Base-by-base conservation (phyloP, 2,329 filamentous ascomycete genomes). In the Atkinsonella hypoxylon region DNA sequence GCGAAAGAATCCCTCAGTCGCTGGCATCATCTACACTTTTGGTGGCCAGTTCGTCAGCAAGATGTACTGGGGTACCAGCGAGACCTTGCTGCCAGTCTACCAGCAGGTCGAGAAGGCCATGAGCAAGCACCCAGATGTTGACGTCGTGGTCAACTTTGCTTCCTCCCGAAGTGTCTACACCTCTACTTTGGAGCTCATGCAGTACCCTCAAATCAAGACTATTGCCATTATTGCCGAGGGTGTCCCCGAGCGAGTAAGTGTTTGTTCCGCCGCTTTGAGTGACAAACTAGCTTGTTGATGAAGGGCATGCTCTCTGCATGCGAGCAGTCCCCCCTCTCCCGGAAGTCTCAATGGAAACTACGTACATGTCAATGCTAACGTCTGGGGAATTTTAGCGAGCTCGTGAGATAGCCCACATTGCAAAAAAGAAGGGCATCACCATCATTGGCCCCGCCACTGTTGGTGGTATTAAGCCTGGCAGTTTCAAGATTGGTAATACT, bases 61-160 rank as follows among this genome's bases (percentile, higher is more conserved):
- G 85, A 97, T 98, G 93, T 98, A 98, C 87, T 98, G 93, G 93
- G 93, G 93, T 67, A 98, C 93, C 67, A 96, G 89, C 76, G 93
- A 98, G 80, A 98, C 93, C 56, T 84, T 98, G 59, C 82, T 98
- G 62, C 93, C 93, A 57, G 93, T 98, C 69, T 98, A 98, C 82
- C 91, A 98, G 77, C 81, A 88, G 66, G 86, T 90, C 47, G 77
- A 82, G 61, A 95, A 96, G 79, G 93, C 93, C 62, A 83, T 96
- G 67, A 81, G 82, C 71, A 98, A 98, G 84, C 93, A 98, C 81
- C 82, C 79, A 56, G 93, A 98, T 61, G 93, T 97, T 57, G 93
- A 98, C 70, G 90, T 89, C 52, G 87, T 98, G 56, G 93, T 98
- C 78, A 98, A 98, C 85, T 98, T 98, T 67, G 93, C 93, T 63